These are phyloP conservation scores for Saprolegnia diclina DNA, from an alignment of 352 stramenopile genomes.

Conservation along the genomic window DNA sequence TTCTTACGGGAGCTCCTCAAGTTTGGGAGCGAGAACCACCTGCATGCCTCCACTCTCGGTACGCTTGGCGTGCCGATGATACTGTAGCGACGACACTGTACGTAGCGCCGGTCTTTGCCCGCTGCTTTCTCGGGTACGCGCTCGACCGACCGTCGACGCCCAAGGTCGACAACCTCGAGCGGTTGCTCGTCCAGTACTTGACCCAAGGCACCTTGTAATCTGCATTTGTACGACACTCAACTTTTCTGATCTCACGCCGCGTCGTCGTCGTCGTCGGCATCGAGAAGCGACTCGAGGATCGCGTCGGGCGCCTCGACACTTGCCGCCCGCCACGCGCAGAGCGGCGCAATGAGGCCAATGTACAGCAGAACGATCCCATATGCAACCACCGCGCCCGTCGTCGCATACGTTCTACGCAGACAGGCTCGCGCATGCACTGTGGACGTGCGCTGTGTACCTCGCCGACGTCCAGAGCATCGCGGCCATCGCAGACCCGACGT, in stretches of 20 bases:
- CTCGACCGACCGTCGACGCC: not conserved
- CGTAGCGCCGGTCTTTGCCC: conserved; percentile 18
- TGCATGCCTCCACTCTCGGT: conserved; percentile 28
- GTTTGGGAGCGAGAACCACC: conserved; percentile 48
- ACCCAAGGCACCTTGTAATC: conserved; percentile 17
- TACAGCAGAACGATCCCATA: not conserved
- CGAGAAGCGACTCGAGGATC: not conserved
- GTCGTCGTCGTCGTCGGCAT: not conserved
- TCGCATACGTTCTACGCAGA: not conserved
- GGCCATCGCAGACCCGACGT: not conserved
- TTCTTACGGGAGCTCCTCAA: conserved; percentile 94
- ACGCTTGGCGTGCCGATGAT: not conserved
- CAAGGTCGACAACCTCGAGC: conserved; percentile 18
- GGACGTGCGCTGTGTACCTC: too few relatives aligned
- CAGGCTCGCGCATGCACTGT: too few relatives aligned
- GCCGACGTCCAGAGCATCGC: not conserved
- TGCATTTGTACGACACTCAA: not conserved
- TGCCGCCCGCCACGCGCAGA: not conserved
- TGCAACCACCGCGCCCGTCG: not conserved
- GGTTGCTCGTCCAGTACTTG: conserved; percentile 8
- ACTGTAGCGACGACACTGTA: too few relatives aligned
- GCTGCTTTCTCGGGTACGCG: conserved; percentile 14
- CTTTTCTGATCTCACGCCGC: not conserved
- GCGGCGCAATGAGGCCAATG: not conserved
- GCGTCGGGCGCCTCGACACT: not conserved